Base-by-base conservation (phyloP, 768 basidiomycete genomes). In the Suillus occidentalis region DNA sequence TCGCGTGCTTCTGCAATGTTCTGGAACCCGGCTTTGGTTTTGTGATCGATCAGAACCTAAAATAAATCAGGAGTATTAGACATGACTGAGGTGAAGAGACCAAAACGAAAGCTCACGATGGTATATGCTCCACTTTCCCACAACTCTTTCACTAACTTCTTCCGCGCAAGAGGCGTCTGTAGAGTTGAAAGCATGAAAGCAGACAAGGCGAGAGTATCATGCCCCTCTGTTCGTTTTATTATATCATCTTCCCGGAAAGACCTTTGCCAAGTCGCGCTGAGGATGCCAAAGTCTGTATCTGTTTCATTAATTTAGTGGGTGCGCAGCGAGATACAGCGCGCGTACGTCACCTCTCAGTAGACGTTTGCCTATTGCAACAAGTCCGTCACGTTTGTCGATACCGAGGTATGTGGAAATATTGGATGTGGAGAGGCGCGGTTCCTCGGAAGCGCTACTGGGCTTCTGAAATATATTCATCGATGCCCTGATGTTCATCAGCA, bases 61-160 rank as follows among this genome's bases (percentile, higher is more conserved):
- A 14, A 34, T 55, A 53, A 67, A 25, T 60, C 50, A 61, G 60
- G 36, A 62, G 61, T 63, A 58, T 43, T 25, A 36, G n/a, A 47
- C 10, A 10, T 37, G 53, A 60, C 42, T 57, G 16, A 25, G 13
- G 22, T 43, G 57, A 36, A 37, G 55, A 31, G 62, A n/a, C 50
- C 37, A 18, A 62, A 36, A 65, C 34, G n/a, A 67, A 59, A 57
- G 64, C 79, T 68, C 69, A 95, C 92, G 57, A 97, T 87, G 28
- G 87, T 85, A 71, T 91, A 87, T 25, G 95, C 95, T 52, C 93
- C 94, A 70, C 93, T 94, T 55, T 91, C 84, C 95, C 95, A 98
- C 83, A 98, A 91, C 70, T 92, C 87, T 71, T 89, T 87, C 34
- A 96, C 82, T 53, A 94, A 72, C 2, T 81, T 78, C 76, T 87